These are phyloP conservation scores for Mucor circinelloides DNA, from an alignment of 371 early-diverging fungal species.

Conservation along the genomic window DNA sequence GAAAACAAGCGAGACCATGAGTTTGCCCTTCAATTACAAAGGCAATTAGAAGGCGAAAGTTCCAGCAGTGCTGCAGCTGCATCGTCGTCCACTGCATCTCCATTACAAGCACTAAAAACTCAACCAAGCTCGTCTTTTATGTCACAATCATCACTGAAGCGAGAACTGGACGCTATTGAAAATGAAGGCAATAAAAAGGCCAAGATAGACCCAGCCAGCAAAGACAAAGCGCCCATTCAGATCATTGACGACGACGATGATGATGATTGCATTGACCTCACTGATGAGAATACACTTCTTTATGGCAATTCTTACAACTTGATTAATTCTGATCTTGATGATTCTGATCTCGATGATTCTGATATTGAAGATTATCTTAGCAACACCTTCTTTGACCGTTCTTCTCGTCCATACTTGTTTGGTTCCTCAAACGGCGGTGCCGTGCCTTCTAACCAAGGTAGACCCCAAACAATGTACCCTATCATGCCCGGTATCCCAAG, in stretches of 20 bases:
- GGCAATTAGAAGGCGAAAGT: not conserved
- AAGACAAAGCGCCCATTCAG: not conserved
- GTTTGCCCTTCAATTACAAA: conserved; percentile 4
- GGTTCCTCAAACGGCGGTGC: not conserved
- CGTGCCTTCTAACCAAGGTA: not conserved
- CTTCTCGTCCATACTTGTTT: not conserved
- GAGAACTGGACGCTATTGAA: not conserved
- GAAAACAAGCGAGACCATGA: conserved; percentile 10
- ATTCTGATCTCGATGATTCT: not conserved
- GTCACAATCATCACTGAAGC: not conserved
- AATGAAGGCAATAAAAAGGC: not conserved
- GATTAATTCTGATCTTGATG: not conserved
- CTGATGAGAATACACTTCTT: conserved; percentile 2
- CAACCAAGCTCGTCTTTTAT: not conserved
- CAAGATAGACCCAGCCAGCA: not conserved
- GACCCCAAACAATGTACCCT: not conserved
- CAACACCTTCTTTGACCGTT: not conserved
- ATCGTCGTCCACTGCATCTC: not conserved
- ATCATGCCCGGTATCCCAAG: not conserved
- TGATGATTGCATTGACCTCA: conserved; percentile 21
- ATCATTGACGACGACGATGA: conserved; percentile 16
- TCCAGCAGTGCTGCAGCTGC: not conserved
- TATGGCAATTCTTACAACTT: not conserved
- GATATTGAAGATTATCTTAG: conserved; percentile 5
- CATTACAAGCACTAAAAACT: not conserved